A percentile compares a stretch with the other conserved stretches of the same genome.
Conservation (phyloP, 257 asterid genomes). For the Avicennia marina region DNA sequence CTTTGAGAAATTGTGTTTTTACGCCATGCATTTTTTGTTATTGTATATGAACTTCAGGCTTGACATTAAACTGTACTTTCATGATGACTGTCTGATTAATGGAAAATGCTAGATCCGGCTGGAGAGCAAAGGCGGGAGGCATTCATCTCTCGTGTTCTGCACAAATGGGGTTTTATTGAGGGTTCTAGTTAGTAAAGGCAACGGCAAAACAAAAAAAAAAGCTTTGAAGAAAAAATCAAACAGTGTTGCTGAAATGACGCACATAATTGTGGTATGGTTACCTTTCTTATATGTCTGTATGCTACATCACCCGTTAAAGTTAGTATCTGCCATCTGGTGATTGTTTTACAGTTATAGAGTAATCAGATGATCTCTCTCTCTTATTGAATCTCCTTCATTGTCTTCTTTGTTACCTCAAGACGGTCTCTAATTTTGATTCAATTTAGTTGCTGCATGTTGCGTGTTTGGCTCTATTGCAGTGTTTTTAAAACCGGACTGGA, state of each 20-base stretch:
- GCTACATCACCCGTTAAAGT: conserved; percentile 10
- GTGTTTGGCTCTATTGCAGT: no score
- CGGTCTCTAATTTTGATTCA: no score
- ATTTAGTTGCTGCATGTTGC: no score
- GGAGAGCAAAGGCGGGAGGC: conserved; percentile 85
- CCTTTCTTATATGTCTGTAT: conserved; percentile 10
- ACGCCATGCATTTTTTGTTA: not conserved
- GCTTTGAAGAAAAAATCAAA: conserved; percentile 27
- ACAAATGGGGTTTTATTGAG: conserved; percentile 84
- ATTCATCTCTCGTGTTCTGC: conserved; percentile 86
- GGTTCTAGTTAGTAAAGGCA: conserved; percentile 51
- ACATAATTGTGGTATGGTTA: conserved; percentile 79
- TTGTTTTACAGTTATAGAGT: no score
- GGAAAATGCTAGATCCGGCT: conserved; percentile 67
- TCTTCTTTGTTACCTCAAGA: no score
- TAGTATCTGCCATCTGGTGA: not conserved
- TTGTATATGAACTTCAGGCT: conserved; percentile 10
- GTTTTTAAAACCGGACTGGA: no score
- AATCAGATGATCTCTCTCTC: no score
- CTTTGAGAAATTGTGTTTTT: not conserved
- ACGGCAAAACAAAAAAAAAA: conserved; percentile 27
- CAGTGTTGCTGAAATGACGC: conserved; percentile 62
- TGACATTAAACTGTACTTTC: conserved; percentile 6
- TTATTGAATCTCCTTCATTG: no score
- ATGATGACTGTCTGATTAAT: not conserved